phyloP scores from a whole-genome alignment of 441 rosid genomes.

The Pelargonium cotyledonis region DNA sequence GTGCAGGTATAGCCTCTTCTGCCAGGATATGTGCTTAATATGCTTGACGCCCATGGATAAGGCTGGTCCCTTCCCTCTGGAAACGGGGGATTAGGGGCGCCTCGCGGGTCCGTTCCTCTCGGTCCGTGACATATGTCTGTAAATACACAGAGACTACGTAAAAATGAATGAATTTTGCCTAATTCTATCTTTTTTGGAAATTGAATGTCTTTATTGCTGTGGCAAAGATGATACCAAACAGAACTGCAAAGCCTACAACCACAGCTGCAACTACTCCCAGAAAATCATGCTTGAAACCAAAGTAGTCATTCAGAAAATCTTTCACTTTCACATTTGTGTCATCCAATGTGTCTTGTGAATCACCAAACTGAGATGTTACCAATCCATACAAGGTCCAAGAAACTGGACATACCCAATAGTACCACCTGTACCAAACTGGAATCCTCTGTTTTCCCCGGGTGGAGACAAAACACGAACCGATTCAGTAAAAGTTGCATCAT shows the following conservation, averaged over 20 bases:
- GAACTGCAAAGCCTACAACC: conserved; percentile 33
- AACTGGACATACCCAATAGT: conserved; percentile 40
- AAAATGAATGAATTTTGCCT: too few relatives aligned
- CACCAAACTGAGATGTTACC: conserved; percentile 44
- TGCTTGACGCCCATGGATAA: too few relatives aligned
- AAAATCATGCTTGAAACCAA: conserved; percentile 39
- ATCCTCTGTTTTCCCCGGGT: conserved; percentile 30
- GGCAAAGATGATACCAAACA: conserved; percentile 58
- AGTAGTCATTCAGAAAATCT: conserved; percentile 23
- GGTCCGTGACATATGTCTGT: too few relatives aligned
- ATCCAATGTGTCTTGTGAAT: conserved; percentile 24
- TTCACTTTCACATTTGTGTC: conserved; percentile 22
- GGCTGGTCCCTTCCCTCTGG: too few relatives aligned
- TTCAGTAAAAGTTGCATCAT: neutral
- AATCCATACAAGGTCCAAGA: conserved; percentile 52
- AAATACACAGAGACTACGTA: too few relatives aligned
- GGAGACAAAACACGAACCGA: neutral
- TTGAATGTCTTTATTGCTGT: conserved; percentile 55
- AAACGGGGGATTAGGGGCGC: too few relatives aligned
- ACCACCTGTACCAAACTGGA: conserved; percentile 63
- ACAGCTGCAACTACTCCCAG: conserved; percentile 34
- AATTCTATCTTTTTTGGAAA: conserved; percentile 52
- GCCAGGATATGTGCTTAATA: too few relatives aligned
- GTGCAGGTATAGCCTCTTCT: too few relatives aligned
- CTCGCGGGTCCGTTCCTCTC: too few relatives aligned